Evolutionary conservation across 768 basidiomycete species (phyloP), one percentile per base, ranked within the genome.

Genomic region (Tulasnella sp.): DNA sequence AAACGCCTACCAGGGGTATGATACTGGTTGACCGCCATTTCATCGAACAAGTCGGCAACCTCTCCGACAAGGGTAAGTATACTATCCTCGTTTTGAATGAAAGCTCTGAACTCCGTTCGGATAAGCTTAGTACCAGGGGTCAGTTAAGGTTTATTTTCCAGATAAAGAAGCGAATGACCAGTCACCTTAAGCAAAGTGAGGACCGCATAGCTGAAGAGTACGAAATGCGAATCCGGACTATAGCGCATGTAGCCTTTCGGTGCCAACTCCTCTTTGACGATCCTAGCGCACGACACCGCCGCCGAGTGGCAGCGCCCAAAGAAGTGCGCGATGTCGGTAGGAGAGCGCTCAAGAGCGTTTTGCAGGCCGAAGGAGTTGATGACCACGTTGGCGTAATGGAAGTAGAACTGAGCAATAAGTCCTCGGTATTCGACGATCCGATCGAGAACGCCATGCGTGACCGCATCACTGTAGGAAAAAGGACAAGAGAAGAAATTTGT

Each of bases 341-440:
- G 83, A 3, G 88, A 86, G 25, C 88, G 87, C 83, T 97, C 96
- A 75, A 98, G 84, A n/a, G 97, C 94, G 81, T 97, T 93, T 82
- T 99, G 96, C 58, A 99, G 87, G 14, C 97, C 97, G 80, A 99
- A 99, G 0, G 96, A 97, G 81, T 97, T 96, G 76, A 98, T 85
- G 45, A 97, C 93, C 72, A 99, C 88, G 84, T 89, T 88, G 34
- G 91, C 89, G 80, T 97, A 97, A 81, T 93, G 88, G 84, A 88
- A 92, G 82, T 94, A 94, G 81, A 95, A 96, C 79, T 77, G 69
- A 6, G 70, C 40, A 38, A 77, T 54, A 37, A 45, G 40, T 17
- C 40, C 49, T 29, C 76, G 76, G 71, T 77, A 77, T 37, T 38
- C 45, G 17, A 72, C 25, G 54, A 71, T 34, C 34, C 71, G 34